Conservation (phyloP, 2,329 filamentous ascomycete species). For the Gaeumannomyces sp. region DNA sequence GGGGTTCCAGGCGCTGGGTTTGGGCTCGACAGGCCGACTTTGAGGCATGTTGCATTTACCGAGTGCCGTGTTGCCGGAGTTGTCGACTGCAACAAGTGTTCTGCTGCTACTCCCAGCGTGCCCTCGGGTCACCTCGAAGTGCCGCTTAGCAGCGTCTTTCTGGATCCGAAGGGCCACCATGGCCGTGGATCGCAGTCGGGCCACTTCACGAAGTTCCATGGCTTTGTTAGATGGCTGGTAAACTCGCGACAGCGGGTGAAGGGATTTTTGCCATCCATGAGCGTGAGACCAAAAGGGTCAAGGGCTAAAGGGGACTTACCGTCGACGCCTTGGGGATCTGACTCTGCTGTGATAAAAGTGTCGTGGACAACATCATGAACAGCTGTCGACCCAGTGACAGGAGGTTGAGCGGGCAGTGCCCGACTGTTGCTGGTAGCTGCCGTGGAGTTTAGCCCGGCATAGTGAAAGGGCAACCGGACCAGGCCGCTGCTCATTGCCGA, state of each 20-base stretch:
- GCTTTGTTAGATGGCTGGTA: not conserved
- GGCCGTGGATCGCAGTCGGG: not conserved
- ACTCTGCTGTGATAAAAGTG: not conserved
- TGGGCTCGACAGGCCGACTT: too few relatives aligned
- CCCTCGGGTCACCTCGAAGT: not conserved
- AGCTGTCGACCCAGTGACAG: not conserved
- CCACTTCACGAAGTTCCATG: too few relatives aligned
- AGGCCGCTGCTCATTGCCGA: not conserved
- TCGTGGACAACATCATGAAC: not conserved
- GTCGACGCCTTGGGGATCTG: not conserved
- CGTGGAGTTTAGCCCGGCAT: not conserved
- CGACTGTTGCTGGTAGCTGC: not conserved
- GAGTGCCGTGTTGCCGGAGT: not conserved
- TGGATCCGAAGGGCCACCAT: not conserved
- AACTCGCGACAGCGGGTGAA: too few relatives aligned
- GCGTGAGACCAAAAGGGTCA: not conserved
- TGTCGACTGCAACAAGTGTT: not conserved
- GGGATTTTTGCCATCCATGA: not conserved
- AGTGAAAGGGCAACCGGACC: not conserved
- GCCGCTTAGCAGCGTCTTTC: not conserved
- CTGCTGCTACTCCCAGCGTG: not conserved
- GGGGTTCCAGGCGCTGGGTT: not conserved
- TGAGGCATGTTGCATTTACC: not conserved
- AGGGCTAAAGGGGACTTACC: not conserved
- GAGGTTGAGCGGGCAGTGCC: not conserved